Evolutionary conservation across 805 yeast species (phyloP), one percentile per base, ranked within the genome.

Genomic region (Zygosaccharomyces rouxii): DNA sequence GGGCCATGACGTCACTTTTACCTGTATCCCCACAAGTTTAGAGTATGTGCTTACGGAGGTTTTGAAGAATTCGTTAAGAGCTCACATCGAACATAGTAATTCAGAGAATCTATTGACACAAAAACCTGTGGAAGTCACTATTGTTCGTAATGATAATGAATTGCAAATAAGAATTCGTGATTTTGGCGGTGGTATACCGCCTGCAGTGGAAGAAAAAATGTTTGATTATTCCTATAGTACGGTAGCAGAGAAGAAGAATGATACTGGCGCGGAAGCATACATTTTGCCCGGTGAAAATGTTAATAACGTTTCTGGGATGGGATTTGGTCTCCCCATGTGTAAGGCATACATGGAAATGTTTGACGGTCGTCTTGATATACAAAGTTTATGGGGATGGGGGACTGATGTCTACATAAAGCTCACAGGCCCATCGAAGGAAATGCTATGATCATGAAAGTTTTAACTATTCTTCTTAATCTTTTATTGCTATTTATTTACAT

Each of bases 301-400:
- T 1, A 73, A 74, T 39, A 75, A 76, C 19, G 78, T 92, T 30
- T 96, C 97, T 0, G 99, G 99, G 0, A 86, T 94, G 86, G 98
- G 98, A 0, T 92, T 89, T 63, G 99, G 99, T 0, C 68, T 92
- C 47, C 98, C 98, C 5, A 71, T 92, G 53, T 86, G 90, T 51
- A 71, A 80, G 56, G 84, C 88, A 0, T 86, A 86, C 58, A 80
- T 84, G 26, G 86, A 81, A 59, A 75, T 84, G 62, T 84, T 86
- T 62, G 84, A 84, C 37, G 94, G 94, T 2, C 72, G 71, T 40
- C 72, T 87, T 44, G 80, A 80, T 50, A 71, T 87, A 25, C 89
- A 86, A 62, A 80, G 84, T 42, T 75, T 84, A 50, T 77, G 77
- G 67, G 92, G 94, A 1, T 75, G 81, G 75, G 96, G 96, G 3